A percentile compares a stretch with the other conserved stretches of the same genome.
Evolutionary conservation across 2,329 filamentous ascomycete species (phyloP).

Genomic region (Penicillium vulpinum): DNA sequence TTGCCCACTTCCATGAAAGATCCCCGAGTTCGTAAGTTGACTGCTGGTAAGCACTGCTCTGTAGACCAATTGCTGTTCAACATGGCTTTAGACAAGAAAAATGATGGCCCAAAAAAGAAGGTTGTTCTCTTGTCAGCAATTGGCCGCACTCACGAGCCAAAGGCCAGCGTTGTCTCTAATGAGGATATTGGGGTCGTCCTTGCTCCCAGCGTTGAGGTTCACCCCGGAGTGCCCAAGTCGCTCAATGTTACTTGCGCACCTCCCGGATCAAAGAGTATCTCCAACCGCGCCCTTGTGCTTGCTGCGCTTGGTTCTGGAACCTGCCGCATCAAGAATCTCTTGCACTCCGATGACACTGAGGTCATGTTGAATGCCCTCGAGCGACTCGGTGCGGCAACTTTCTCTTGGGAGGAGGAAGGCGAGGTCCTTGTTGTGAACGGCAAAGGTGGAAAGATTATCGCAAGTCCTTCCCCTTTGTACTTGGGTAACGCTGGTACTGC

Average conservation of each 20-base stretch:
- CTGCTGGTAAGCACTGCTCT: slow-evolving; percentile 82
- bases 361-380: slow-evolving; percentile 94
- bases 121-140: slow-evolving; percentile 90
- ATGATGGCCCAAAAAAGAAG: slow-evolving; percentile 92
- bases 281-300: slow-evolving; percentile 90
- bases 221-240: slow-evolving; percentile 66
- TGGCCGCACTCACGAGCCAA: slow-evolving; percentile 81
- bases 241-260: slow-evolving; percentile 76
- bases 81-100: slow-evolving; percentile 99
- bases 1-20: slow-evolving; percentile 83
- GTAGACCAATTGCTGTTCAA: slow-evolving; percentile 83
- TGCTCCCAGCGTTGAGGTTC: slow-evolving; percentile 73
- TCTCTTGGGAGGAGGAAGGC: slow-evolving; percentile 93
- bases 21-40: slow-evolving; percentile 75
- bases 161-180: slow-evolving; percentile 87
- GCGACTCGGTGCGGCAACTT: slow-evolving; percentile 80
- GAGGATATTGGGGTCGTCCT: slow-evolving; percentile 78
- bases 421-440: slow-evolving; percentile 85
- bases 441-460: slow-evolving; percentile 80
- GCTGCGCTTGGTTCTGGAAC: slow-evolving; percentile 84
- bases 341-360: slow-evolving; percentile 96
- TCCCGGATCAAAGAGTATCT: slow-evolving; percentile 96
- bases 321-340: slow-evolving; percentile 84
- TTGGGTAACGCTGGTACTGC: slow-evolving; percentile 96
- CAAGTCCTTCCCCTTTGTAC: slow-evolving; percentile 76